These are phyloP conservation scores for Narthecium ossifragum DNA, from an alignment of 106 monocot species.

Conservation along the genomic window DNA sequence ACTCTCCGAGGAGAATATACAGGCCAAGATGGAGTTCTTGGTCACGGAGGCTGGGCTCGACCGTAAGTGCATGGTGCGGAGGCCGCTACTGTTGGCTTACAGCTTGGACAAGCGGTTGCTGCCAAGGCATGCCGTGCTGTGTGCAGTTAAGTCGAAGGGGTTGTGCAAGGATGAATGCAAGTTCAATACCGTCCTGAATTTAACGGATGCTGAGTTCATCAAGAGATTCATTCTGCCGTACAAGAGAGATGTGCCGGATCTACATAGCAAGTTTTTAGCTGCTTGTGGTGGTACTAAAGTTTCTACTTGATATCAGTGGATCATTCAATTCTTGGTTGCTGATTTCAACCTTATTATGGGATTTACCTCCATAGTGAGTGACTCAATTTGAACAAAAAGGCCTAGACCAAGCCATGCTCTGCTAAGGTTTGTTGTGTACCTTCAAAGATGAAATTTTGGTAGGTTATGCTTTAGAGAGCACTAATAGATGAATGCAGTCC, in stretches of 20 bases:
- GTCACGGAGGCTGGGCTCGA: slow-evolving; percentile 9
- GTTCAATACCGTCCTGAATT: background rate
- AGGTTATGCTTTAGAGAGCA: no score
- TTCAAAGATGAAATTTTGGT: no score
- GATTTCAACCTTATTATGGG: no score
- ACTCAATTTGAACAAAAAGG: no score
- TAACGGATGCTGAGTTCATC: background rate
- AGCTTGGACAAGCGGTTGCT: slow-evolving; percentile 19
- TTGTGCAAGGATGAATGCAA: background rate
- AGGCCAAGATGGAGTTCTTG: slow-evolving; percentile 25
- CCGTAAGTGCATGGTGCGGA: background rate
- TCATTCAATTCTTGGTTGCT: no score
- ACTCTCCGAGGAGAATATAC: slow-evolving; percentile 13
- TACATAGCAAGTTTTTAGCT: no score
- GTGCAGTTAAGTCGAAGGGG: background rate
- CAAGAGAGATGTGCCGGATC: background rate
- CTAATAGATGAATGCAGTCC: no score
- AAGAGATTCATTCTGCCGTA: background rate
- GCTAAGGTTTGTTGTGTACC: no score
- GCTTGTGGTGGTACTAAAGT: no score
- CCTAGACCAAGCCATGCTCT: no score
- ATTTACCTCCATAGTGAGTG: no score
- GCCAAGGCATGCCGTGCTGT: slow-evolving; percentile 1
- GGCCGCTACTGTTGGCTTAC: slow-evolving; percentile 15
- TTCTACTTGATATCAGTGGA: no score